These are phyloP conservation scores for Pseudocercospora macadamiae DNA, from an alignment of 2,329 filamentous ascomycete species.

Conservation along the genomic window DNA sequence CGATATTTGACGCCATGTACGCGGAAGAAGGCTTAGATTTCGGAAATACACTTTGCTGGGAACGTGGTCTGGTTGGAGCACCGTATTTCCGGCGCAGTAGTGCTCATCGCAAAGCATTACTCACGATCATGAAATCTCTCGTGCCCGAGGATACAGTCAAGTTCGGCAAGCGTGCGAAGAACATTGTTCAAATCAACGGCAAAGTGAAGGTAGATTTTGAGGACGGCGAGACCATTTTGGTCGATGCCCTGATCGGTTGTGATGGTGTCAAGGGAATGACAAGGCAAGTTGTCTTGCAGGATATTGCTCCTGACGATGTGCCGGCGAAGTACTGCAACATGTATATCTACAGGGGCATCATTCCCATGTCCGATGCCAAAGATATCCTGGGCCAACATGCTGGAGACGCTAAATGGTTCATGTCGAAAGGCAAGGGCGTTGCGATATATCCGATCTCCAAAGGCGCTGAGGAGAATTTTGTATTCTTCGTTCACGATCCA, in stretches of 20 bases:
- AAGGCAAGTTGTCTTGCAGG: conserved; percentile 56
- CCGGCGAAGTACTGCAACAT: conserved; percentile 59
- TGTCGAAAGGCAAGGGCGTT: conserved; percentile 21
- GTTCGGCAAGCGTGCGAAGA: conserved; percentile 33
- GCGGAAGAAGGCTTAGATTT: conserved; percentile 15
- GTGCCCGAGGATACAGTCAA: conserved; percentile 45
- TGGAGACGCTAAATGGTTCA: conserved; percentile 26
- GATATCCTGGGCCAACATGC: conserved; percentile 27
- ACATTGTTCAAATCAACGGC: conserved; percentile 21
- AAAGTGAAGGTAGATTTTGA: conserved; percentile 19
- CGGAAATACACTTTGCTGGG: conserved; percentile 27
- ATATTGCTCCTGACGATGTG: conserved; percentile 45
- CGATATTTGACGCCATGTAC: conserved; percentile 19
- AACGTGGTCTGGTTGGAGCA: conserved; percentile 13
- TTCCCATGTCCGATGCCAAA: conserved; percentile 55
- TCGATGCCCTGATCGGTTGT: conserved; percentile 57
- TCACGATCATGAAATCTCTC: conserved; percentile 53
- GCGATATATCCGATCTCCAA: conserved; percentile 59
- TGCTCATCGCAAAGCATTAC: conserved; percentile 52
- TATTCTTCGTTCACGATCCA: conserved; percentile 50
- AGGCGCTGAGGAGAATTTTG: conserved; percentile 60
- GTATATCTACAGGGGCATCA: conserved; percentile 64
- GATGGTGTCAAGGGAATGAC: conserved; percentile 65
- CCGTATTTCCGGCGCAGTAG: conserved; percentile 15
- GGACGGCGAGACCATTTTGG: conserved; percentile 38